These are phyloP conservation scores for Carex littledalei DNA, from an alignment of 176 grass and related monocot genomes.

Conservation along the genomic window DNA sequence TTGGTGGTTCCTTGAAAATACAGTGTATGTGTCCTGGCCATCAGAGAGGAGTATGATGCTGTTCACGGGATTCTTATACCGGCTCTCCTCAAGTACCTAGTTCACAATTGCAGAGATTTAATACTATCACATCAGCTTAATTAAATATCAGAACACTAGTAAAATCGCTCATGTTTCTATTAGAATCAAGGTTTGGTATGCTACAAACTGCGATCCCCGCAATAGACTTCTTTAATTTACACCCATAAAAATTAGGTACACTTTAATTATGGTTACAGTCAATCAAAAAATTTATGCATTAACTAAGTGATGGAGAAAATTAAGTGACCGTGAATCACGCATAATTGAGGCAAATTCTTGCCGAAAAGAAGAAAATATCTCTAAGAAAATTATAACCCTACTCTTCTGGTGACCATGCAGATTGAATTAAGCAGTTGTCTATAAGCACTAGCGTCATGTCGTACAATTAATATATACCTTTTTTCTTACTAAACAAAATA, in stretches of 20 bases:
- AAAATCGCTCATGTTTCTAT: neutral
- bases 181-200: neutral
- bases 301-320: neutral
- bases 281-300: neutral
- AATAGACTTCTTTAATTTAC: neutral
- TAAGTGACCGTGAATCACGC: neutral
- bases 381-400: neutral
- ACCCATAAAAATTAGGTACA: neutral
- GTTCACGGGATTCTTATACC: constrained; percentile 43
- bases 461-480: neutral
- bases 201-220: neutral
- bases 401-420: neutral
- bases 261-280: neutral
- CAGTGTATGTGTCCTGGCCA: constrained; percentile 42
- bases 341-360: neutral
- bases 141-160: neutral
- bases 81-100: constrained; percentile 38
- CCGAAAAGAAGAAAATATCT: neutral
- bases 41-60: constrained; percentile 82
- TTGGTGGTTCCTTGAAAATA: no score
- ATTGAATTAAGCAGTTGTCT: neutral
- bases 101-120: neutral
- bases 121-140: neutral
- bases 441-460: neutral
- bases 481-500: neutral